A percentile compares a stretch with the other conserved stretches of the same genome.
Evolutionary conservation across 225 moss, liverwort and hornwort genomes (phyloP).

Genomic region (Neckera pumila): DNA sequence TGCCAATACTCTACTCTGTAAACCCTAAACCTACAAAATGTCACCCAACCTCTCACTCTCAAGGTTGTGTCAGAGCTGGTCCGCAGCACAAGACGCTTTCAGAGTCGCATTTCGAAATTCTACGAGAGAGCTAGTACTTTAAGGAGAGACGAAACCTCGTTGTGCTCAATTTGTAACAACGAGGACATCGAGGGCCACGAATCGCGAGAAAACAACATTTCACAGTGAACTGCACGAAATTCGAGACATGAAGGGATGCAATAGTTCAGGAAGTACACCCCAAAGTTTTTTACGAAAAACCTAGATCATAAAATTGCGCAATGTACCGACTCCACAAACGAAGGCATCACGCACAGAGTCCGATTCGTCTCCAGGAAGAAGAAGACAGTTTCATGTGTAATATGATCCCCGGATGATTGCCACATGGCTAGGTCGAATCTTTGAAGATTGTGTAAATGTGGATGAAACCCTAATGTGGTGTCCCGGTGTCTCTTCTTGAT

Average conservation of each 20-base stretch:
- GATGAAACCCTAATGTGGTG: constrained; percentile 1
- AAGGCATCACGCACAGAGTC: background rate
- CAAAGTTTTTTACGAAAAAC: background rate
- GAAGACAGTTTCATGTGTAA: background rate
- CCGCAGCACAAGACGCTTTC: background rate
- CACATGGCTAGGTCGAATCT: background rate
- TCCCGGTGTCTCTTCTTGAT: background rate
- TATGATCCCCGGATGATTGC: background rate
- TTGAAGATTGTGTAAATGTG: background rate
- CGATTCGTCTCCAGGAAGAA: background rate
- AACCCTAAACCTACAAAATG: background rate
- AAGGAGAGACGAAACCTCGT: background rate
- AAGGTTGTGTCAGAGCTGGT: background rate
- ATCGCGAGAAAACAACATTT: background rate
- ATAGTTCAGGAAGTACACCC: background rate
- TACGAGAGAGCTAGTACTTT: background rate
- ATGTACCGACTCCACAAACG: background rate
- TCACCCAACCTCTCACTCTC: background rate
- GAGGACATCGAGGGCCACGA: background rate
- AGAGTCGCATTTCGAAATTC: background rate
- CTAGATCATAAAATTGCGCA: background rate
- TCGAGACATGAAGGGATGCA: background rate
- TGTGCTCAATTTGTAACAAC: background rate
- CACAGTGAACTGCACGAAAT: background rate
- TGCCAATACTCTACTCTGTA: background rate